Percentiles rank a stretch among this genome's conserved stretches.
These are phyloP conservation scores for Botrytis pseudocinerea DNA, from an alignment of 2,329 filamentous ascomycete species.

Conservation along the genomic window DNA sequence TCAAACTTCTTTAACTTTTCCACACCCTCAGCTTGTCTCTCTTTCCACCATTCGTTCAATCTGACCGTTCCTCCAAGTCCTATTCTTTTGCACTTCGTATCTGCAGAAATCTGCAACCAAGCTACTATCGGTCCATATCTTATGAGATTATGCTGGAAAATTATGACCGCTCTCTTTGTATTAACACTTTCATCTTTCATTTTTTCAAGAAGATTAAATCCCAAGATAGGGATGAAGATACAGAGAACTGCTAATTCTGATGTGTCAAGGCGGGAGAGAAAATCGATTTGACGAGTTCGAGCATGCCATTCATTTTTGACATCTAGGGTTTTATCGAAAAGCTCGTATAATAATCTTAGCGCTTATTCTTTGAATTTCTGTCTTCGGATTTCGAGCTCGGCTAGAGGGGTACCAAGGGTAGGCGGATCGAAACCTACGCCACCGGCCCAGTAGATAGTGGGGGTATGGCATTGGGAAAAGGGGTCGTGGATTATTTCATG, in stretches of 20 bases:
- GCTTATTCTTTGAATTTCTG: slow-evolving; percentile 14
- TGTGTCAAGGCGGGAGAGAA: neutral
- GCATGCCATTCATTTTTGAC: slow-evolving; percentile 4
- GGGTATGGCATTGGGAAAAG: slow-evolving; percentile 8
- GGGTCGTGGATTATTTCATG: slow-evolving; percentile 10
- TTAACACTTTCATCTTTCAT: neutral
- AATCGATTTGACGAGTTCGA: neutral
- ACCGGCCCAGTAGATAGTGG: neutral
- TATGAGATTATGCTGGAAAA: slow-evolving; percentile 15
- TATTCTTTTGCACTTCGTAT: slow-evolving; percentile 9
- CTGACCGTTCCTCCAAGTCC: neutral
- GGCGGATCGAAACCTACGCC: slow-evolving; percentile 4
- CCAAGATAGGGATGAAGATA: slow-evolving; percentile 10
- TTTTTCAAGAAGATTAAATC: slow-evolving; percentile 10
- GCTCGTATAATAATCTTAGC: slow-evolving; percentile 6
- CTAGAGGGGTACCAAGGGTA: neutral
- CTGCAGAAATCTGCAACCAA: slow-evolving; percentile 9
- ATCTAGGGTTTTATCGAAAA: slow-evolving; percentile 1
- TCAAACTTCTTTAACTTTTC: slow-evolving; percentile 4
- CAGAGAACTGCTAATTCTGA: slow-evolving; percentile 12
- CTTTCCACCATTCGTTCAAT: slow-evolving; percentile 14
- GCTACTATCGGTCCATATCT: slow-evolving; percentile 12
- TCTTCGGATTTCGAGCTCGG: neutral
- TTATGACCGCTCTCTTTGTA: neutral
- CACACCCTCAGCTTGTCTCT: neutral